Percentiles rank a stretch among this genome's conserved stretches.
phyloP scores from a whole-genome alignment of 2,329 filamentous ascomycete genomes.

The Ceratocystis cubensis region DNA sequence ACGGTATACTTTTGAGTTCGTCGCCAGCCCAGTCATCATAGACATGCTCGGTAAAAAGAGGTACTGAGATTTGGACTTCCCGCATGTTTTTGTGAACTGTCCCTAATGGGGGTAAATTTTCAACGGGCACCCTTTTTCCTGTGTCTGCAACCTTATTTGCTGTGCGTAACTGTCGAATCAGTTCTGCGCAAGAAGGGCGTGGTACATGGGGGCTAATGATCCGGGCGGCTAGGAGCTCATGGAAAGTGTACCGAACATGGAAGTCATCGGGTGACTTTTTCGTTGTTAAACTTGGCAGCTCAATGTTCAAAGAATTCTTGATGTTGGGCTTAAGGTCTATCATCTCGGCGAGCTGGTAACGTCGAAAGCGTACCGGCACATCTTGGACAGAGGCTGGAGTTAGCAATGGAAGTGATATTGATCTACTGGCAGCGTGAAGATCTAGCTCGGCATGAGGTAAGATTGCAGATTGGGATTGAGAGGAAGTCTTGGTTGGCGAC shows the following conservation, averaged over 20 bases:
- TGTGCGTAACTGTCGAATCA: constrained; percentile 14
- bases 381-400: neutral
- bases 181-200: constrained; percentile 13
- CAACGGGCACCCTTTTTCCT: neutral
- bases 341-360: neutral
- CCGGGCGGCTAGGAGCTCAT: constrained; percentile 12
- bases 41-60: neutral
- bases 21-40: neutral
- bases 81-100: neutral
- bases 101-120: neutral
- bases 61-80: constrained; percentile 6
- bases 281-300: neutral
- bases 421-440: neutral
- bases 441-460: neutral
- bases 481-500: no score
- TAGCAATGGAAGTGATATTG: neutral
- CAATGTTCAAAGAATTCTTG: neutral
- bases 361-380: neutral
- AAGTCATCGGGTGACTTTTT: neutral
- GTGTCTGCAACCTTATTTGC: neutral
- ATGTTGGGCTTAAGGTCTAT: neutral
- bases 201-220: constrained; percentile 5
- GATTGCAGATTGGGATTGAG: no score
- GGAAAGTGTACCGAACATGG: constrained; percentile 15
- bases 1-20: neutral